phyloP scores from a whole-genome alignment of 2,329 filamentous ascomycete genomes.

The Aspergillus nomiae region DNA sequence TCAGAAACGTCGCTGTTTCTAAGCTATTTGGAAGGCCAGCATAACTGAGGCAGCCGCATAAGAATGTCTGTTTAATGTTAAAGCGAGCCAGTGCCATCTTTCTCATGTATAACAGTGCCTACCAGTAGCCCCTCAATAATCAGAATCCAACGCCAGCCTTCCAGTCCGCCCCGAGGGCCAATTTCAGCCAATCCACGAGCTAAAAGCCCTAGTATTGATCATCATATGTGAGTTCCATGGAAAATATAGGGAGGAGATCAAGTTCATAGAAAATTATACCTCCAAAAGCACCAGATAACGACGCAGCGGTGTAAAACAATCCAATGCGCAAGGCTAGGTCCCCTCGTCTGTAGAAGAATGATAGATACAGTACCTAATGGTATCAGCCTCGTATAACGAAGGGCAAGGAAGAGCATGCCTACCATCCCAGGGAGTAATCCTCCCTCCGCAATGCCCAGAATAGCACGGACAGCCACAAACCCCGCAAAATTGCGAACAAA shows the following conservation, averaged over 20 bases:
- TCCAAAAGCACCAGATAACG: conserved; percentile 65
- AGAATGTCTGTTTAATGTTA: conserved; percentile 50
- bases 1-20: conserved; percentile 57
- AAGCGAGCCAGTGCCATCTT: neutral
- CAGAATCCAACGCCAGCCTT: conserved; percentile 65
- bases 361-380: conserved; percentile 62
- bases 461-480: conserved; percentile 63
- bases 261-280: conserved; percentile 34
- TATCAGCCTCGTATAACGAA: neutral
- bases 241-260: neutral
- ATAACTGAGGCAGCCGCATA: conserved; percentile 55
- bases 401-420: neutral
- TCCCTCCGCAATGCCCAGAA: conserved; percentile 66
- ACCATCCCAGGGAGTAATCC: conserved; percentile 68
- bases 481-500: conserved; percentile 47
- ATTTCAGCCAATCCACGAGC: conserved; percentile 65
- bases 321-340: conserved; percentile 66
- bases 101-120: neutral
- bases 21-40: conserved; percentile 60
- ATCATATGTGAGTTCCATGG: neutral
- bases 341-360: conserved; percentile 60
- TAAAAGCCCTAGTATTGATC: conserved; percentile 49
- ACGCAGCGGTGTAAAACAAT: conserved; percentile 68
- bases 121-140: conserved; percentile 57
- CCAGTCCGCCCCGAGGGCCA: conserved; percentile 54